Percentiles rank a stretch among this genome's conserved stretches.
These are phyloP conservation scores for Larix kaempferi DNA, from an alignment of 75 land plant species.

Conservation along the genomic window DNA sequence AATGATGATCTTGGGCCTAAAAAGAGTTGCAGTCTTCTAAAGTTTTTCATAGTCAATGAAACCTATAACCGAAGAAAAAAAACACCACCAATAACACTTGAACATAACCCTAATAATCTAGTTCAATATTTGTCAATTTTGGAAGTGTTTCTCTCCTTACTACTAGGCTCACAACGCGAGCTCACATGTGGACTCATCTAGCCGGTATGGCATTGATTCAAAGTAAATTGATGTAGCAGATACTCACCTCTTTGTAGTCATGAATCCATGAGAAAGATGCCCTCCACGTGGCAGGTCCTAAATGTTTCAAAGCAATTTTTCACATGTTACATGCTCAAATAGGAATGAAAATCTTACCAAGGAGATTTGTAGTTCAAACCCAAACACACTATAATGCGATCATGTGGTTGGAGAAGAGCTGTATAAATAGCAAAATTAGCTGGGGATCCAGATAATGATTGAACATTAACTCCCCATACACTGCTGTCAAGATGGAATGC, in stretches of 20 bases:
- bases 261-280: slow-evolving; percentile 87
- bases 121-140: not conserved
- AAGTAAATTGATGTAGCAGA: slow-evolving; percentile 90
- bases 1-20: slow-evolving; percentile 85
- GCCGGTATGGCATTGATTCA: slow-evolving; percentile 91
- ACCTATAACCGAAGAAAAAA: slow-evolving; percentile 31
- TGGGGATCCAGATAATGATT: slow-evolving; percentile 91
- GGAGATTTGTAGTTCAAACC: not conserved
- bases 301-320: not conserved
- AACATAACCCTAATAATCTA: not conserved
- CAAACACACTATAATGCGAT: slow-evolving; percentile 81
- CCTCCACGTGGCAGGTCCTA: slow-evolving; percentile 90
- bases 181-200: slow-evolving; percentile 70
- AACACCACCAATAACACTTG: not conserved
- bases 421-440: slow-evolving; percentile 95
- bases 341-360: not conserved
- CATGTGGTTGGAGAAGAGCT: slow-evolving; percentile 88
- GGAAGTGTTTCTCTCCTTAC: not conserved
- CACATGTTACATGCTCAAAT: not conserved
- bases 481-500: slow-evolving; percentile 73
- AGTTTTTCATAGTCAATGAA: slow-evolving; percentile 83
- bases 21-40: slow-evolving; percentile 73
- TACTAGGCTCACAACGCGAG: slow-evolving; percentile 1
- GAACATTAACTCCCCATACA: slow-evolving; percentile 94
- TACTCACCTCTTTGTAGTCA: slow-evolving; percentile 84